A percentile compares a stretch with the other conserved stretches of the same genome.
phyloP scores from a whole-genome alignment of 164 flowering plant species.

The Vitis cinerea region DNA sequence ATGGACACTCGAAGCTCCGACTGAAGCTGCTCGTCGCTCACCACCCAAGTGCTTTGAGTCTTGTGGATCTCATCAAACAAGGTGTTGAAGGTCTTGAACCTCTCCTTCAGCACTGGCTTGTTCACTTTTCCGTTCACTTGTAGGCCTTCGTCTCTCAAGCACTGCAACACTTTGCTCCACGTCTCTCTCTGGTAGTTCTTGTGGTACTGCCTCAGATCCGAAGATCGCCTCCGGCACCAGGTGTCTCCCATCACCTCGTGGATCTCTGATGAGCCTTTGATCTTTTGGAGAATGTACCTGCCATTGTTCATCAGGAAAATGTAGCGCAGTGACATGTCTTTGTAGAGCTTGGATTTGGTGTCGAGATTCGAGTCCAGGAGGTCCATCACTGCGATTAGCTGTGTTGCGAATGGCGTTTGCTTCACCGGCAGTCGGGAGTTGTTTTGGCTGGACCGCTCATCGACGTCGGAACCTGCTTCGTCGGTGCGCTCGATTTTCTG shows the following conservation, averaged over 20 bases:
- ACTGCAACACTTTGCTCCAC: constrained; percentile 61
- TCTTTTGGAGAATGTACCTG: constrained; percentile 76
- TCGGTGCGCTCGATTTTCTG: constrained; percentile 35
- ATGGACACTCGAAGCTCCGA: constrained; percentile 84
- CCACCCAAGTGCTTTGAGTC: constrained; percentile 83
- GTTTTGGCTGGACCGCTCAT: neutral
- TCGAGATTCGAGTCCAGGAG: constrained; percentile 61
- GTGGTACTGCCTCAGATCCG: constrained; percentile 69
- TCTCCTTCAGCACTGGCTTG: constrained; percentile 69
- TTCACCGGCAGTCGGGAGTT: neutral
- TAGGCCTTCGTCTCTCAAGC: constrained; percentile 64
- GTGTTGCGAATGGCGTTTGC: constrained; percentile 44
- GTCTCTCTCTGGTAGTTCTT: constrained; percentile 81
- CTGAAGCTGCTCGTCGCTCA: constrained; percentile 83
- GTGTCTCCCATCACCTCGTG: constrained; percentile 54
- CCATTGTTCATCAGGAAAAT: constrained; percentile 94
- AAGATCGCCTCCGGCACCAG: constrained; percentile 60
- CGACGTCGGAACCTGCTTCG: constrained; percentile 10
- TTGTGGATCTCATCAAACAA: constrained; percentile 79
- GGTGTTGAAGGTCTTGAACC: constrained; percentile 72
- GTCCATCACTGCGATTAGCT: constrained; percentile 56
- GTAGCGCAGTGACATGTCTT: constrained; percentile 53
- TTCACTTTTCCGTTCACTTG: constrained; percentile 48
- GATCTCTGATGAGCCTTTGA: constrained; percentile 63
- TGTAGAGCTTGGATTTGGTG: constrained; percentile 65